A percentile compares a stretch with the other conserved stretches of the same genome.
Conservation (phyloP, 2,329 filamentous ascomycete genomes). For the Trichophyton verrucosum region DNA sequence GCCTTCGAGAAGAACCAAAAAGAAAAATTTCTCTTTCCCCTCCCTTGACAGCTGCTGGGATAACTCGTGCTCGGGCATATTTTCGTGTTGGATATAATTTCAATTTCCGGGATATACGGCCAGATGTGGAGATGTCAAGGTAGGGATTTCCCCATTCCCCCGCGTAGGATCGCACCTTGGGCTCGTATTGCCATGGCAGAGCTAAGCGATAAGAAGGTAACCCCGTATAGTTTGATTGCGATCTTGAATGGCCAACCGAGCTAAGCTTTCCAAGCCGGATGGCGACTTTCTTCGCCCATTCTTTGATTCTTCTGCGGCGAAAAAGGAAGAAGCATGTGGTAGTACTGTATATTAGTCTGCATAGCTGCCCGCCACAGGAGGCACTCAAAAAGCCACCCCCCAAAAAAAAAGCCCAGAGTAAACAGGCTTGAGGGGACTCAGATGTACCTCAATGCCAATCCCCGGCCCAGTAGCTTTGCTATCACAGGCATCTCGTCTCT, state of each 20-base stretch:
- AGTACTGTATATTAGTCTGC: no score
- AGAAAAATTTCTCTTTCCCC: neutral
- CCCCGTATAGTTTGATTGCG: neutral
- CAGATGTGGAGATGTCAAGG: neutral
- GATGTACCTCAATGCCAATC: neutral
- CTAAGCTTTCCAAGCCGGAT: constrained; percentile 4
- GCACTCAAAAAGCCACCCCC: no score
- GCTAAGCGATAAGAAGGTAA: neutral
- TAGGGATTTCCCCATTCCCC: neutral
- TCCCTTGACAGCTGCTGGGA: neutral
- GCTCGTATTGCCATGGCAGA: neutral
- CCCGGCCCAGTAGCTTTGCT: neutral
- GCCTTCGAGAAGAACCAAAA: neutral
- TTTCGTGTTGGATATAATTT: neutral
- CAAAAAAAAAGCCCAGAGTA: neutral
- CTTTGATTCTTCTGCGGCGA: neutral
- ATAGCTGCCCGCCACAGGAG: no score
- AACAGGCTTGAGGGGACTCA: neutral
- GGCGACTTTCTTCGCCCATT: neutral
- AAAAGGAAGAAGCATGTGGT: neutral
- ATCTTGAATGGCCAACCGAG: neutral
- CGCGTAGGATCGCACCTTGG: neutral
- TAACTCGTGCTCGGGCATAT: neutral
- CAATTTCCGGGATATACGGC: neutral
- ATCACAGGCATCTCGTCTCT: neutral